Evolutionary conservation across 1,284 basidiomycete species (phyloP).

Genomic region (Athelia sp.): DNA sequence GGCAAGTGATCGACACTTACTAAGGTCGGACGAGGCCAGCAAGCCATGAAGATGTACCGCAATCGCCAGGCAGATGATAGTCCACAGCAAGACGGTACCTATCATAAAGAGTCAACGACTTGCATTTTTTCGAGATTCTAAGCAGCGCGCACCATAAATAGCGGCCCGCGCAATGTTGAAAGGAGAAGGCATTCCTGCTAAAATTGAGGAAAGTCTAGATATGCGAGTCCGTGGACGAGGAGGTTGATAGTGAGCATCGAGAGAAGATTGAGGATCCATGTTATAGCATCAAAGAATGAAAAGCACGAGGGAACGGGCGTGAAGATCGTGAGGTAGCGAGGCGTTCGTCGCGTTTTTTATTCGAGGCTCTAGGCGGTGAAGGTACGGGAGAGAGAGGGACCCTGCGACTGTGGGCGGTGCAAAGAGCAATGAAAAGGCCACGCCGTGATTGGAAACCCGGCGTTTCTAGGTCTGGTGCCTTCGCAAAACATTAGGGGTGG

Average conservation of each 20-base stretch:
- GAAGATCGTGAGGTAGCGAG: constrained; percentile 8
- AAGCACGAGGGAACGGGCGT: constrained; percentile 20
- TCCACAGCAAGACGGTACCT: constrained; percentile 67
- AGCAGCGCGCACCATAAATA: constrained; percentile 49
- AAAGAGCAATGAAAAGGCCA: too few relatives aligned
- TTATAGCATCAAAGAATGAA: constrained; percentile 14
- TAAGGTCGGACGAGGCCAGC: constrained; percentile 69
- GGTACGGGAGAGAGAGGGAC: too few relatives aligned
- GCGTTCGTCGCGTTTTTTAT: constrained; percentile 14
- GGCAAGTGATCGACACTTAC: constrained; percentile 35
- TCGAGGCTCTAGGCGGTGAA: neutral
- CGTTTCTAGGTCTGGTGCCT: too few relatives aligned
- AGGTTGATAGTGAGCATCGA: constrained; percentile 20
- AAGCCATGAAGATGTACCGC: constrained; percentile 69
- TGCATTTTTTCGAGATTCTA: neutral
- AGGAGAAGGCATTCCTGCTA: constrained; percentile 36
- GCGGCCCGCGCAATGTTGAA: constrained; percentile 63
- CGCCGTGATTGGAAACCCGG: too few relatives aligned
- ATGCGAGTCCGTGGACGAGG: constrained; percentile 12
- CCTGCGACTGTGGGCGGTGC: too few relatives aligned
- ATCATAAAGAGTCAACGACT: constrained; percentile 7
- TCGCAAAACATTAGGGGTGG: too few relatives aligned
- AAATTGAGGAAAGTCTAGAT: constrained; percentile 7
- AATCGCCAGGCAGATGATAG: constrained; percentile 69
- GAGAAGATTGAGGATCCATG: constrained; percentile 29